Conservation (phyloP, 2,329 filamentous ascomycete genomes). For the Akanthomyces dipterigenus region DNA sequence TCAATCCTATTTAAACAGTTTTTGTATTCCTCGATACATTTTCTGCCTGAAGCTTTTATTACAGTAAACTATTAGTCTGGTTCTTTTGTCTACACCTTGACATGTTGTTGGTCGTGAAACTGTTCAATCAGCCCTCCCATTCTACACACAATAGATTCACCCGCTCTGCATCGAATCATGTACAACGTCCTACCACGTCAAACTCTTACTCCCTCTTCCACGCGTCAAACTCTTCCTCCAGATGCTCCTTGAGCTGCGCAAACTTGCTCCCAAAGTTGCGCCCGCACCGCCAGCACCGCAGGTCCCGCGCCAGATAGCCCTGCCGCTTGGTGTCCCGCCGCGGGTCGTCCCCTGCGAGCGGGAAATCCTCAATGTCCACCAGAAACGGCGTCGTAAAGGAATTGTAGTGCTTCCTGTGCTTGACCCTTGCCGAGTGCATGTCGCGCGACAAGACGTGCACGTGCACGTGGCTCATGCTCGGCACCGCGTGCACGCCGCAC, state of each 20-base stretch:
- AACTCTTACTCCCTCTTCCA: conserved; percentile 61
- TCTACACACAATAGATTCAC: no score
- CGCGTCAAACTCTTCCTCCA: conserved; percentile 64
- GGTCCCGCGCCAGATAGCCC: conserved; percentile 56
- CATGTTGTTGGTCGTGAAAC: no score
- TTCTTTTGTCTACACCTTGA: no score
- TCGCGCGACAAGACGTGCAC: conserved; percentile 82
- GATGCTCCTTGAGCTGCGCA: conserved; percentile 65
- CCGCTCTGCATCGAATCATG: no score
- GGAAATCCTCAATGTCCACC: conserved; percentile 71
- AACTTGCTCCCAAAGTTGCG: conserved; percentile 69
- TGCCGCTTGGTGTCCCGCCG: conserved; percentile 50
- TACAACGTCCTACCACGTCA: no score
- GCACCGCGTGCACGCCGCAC: conserved; percentile 76
- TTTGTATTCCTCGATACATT: neutral
- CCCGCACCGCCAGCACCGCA: conserved; percentile 82
- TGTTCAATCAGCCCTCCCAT: no score
- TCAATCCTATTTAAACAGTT: neutral
- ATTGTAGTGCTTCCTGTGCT: conserved; percentile 84
- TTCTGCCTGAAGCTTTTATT: neutral
- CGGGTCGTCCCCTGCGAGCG: conserved; percentile 58
- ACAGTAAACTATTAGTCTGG: no score
- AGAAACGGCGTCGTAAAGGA: conserved; percentile 86
- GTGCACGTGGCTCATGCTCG: conserved; percentile 89
- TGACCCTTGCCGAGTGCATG: conserved; percentile 63